These are phyloP conservation scores for Spathaspora girioi DNA, from an alignment of 805 yeast species.

Conservation along the genomic window DNA sequence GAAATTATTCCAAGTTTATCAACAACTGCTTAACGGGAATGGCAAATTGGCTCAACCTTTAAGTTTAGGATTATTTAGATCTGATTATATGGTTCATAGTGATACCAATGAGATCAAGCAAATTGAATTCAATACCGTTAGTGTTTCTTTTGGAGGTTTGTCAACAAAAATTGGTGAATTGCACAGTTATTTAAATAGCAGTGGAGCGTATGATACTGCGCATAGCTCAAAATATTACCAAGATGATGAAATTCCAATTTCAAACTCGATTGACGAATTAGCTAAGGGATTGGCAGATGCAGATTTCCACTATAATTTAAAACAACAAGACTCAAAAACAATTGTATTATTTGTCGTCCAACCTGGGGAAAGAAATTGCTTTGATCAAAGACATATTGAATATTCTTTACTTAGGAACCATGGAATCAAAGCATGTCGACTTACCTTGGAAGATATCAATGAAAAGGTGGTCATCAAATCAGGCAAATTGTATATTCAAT, in stretches of 20 bases:
- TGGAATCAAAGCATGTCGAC: constrained; percentile 60
- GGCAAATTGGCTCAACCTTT: constrained; percentile 54
- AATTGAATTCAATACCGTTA: constrained; percentile 93
- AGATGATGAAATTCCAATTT: constrained; percentile 55
- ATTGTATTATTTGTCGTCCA: constrained; percentile 78
- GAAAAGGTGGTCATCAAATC: constrained; percentile 37
- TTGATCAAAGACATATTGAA: constrained; percentile 88
- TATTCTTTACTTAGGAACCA: constrained; percentile 55
- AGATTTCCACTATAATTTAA: constrained; percentile 48
- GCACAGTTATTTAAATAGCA: constrained; percentile 61
- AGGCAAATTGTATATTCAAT: constrained; percentile 49
- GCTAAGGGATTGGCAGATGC: constrained; percentile 72
- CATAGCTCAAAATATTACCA: constrained; percentile 42
- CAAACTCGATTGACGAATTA: constrained; percentile 58
- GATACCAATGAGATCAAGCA: constrained; percentile 59
- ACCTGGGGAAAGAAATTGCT: constrained; percentile 79
- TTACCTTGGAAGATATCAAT: constrained; percentile 60
- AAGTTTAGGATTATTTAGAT: constrained; percentile 80
- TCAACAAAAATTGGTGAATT: constrained; percentile 74
- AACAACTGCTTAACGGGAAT: constrained; percentile 44
- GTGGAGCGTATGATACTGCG: constrained; percentile 51
- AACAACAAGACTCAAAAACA: constrained; percentile 33
- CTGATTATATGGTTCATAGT: constrained; percentile 71
- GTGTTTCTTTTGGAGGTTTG: constrained; percentile 93
- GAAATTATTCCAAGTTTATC: constrained; percentile 60